A percentile compares a stretch with the other conserved stretches of the same genome.
Evolutionary conservation across 1,284 basidiomycete species (phyloP).

Genomic region (Heliocybe sulcata): DNA sequence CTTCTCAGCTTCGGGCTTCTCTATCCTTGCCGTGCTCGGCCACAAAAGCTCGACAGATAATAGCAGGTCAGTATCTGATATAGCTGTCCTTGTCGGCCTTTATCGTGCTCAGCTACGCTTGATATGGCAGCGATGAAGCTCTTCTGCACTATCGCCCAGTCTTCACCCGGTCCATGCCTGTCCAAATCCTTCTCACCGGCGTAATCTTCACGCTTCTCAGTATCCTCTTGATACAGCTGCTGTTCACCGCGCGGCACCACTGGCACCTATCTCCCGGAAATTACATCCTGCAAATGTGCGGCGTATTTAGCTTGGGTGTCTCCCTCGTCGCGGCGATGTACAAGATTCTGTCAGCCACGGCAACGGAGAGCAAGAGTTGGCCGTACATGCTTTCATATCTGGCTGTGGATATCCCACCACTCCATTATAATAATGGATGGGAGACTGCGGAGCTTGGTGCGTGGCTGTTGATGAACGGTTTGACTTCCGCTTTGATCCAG

Average conservation of each 20-base stretch:
- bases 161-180: constrained; percentile 83
- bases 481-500: constrained; percentile 82
- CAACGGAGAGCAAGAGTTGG: constrained; percentile 68
- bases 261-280: constrained; percentile 91
- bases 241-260: constrained; percentile 96
- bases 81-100: neutral
- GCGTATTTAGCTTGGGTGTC: constrained; percentile 74
- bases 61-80: neutral
- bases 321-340: constrained; percentile 73
- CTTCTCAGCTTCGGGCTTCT: no score
- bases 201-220: constrained; percentile 82
- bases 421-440: constrained; percentile 46
- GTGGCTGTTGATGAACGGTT: constrained; percentile 86
- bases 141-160: constrained; percentile 70
- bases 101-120: neutral
- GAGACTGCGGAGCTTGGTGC: constrained; percentile 59
- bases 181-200: constrained; percentile 86
- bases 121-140: constrained; percentile 43
- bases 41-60: no score
- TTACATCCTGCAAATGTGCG: constrained; percentile 83
- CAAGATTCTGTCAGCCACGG: constrained; percentile 60
- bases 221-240: constrained; percentile 85
- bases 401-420: constrained; percentile 73
- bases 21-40: no score
- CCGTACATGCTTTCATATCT: constrained; percentile 95